phyloP scores from a whole-genome alignment of 2,329 filamentous ascomycete species.

The Aspergillus japonicus region DNA sequence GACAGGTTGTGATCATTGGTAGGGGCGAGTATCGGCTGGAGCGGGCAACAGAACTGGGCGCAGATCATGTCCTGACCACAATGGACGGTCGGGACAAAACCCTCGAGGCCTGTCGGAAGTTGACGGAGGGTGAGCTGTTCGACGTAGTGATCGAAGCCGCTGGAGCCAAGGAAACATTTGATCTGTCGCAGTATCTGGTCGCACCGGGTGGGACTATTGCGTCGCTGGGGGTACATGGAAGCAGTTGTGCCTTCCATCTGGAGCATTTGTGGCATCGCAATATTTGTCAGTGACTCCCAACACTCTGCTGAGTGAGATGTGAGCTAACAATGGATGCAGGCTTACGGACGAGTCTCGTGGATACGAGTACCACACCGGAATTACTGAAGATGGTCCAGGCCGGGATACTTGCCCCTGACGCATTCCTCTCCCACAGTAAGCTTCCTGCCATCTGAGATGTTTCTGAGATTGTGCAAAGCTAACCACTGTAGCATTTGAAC shows the following conservation, averaged over 20 bases:
- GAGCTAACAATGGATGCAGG: not conserved
- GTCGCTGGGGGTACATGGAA: conserved; percentile 59
- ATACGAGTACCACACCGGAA: conserved; percentile 6
- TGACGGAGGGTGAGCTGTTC: conserved; percentile 53
- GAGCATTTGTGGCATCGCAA: conserved; percentile 57
- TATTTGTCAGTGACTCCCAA: conserved; percentile 38
- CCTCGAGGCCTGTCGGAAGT: conserved; percentile 39
- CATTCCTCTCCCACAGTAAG: conserved; percentile 18
- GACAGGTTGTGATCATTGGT: conserved; percentile 54
- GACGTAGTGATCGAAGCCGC: conserved; percentile 61
- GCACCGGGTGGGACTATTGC: conserved; percentile 56
- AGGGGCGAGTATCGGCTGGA: conserved; percentile 49
- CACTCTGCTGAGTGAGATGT: too few species aligned
- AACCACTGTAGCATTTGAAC: conserved; percentile 39
- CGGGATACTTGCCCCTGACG: conserved; percentile 8
- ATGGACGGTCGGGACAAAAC: conserved; percentile 39
- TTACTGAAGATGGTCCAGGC: conserved; percentile 11
- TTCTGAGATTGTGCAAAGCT: not conserved
- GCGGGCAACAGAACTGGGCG: conserved; percentile 51
- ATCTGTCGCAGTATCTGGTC: conserved; percentile 54
- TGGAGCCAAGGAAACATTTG: conserved; percentile 54
- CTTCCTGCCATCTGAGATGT: not conserved
- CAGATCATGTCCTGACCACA: conserved; percentile 45
- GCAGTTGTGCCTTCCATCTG: conserved; percentile 52
- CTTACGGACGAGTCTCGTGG: conserved; percentile 11